A percentile compares a stretch with the other conserved stretches of the same genome.
Conservation (phyloP, 177 flowering plant species). For the Vitis hybrid region DNA sequence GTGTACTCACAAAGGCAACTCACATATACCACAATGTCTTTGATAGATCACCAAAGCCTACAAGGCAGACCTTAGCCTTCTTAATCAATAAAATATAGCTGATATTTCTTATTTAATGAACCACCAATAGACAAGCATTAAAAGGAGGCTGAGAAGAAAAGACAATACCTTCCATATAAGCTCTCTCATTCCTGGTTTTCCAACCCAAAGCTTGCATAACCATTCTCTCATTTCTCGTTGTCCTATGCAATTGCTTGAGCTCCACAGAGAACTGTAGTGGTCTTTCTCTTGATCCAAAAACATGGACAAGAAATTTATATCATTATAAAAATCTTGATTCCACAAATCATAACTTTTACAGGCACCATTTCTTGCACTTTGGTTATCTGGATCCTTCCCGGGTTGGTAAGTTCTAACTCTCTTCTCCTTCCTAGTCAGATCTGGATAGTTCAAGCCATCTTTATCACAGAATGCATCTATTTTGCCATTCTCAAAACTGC, state of each 20-base stretch:
- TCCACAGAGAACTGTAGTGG: slow-evolving; percentile 83
- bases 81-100: background rate
- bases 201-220: slow-evolving; percentile 87
- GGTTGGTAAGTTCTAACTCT: slow-evolving; percentile 37
- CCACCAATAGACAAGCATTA: background rate
- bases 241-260: slow-evolving; percentile 76
- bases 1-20: background rate
- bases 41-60: background rate
- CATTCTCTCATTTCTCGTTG: slow-evolving; percentile 89
- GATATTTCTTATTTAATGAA: background rate
- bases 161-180: slow-evolving; percentile 89
- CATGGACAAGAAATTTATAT: slow-evolving; percentile 60
- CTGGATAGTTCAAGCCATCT: slow-evolving; percentile 32
- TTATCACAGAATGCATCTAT: slow-evolving; percentile 18
- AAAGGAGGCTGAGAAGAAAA: background rate
- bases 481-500: slow-evolving; percentile 23
- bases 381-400: slow-evolving; percentile 17
- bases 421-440: slow-evolving; percentile 55
- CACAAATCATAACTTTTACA: slow-evolving; percentile 23
- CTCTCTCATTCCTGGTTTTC: slow-evolving; percentile 69
- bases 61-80: background rate
- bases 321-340: slow-evolving; percentile 49
- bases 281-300: slow-evolving; percentile 81
- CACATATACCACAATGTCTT: background rate
- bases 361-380: slow-evolving; percentile 25